These are phyloP conservation scores for Dimargaris cristalligena DNA, from an alignment of 192 early-diverging fungal genomes.

Conservation along the genomic window DNA sequence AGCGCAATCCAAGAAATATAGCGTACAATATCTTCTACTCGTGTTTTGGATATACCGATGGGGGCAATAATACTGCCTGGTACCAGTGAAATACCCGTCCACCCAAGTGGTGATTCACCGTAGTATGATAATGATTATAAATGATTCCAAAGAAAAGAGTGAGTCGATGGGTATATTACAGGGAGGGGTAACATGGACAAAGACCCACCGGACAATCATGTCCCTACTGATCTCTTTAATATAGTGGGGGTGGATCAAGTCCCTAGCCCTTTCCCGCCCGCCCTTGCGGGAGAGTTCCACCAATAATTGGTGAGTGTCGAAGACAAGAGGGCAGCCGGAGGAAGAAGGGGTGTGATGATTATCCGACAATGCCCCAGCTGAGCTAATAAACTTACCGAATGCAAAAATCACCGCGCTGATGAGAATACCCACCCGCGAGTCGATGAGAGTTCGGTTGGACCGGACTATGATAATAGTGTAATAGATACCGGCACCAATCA, in stretches of 20 bases:
- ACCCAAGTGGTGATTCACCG: background rate
- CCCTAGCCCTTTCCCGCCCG: background rate
- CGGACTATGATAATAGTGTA: background rate
- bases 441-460: background rate
- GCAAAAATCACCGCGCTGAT: background rate
- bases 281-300: background rate
- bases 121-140: background rate
- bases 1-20: constrained; percentile 3
- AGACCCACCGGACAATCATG: background rate
- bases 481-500: background rate
- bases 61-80: constrained; percentile 3
- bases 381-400: constrained; percentile 4
- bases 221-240: background rate
- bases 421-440: background rate
- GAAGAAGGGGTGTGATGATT: background rate
- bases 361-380: background rate
- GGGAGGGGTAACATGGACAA: no score
- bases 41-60: background rate
- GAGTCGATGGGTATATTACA: no score
- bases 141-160: no score
- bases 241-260: background rate
- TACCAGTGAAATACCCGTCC: background rate
- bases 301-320: background rate
- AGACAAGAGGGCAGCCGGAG: background rate
- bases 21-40: background rate